Conservation (phyloP, 805 yeast genomes). For the Candida broadrunensis region DNA sequence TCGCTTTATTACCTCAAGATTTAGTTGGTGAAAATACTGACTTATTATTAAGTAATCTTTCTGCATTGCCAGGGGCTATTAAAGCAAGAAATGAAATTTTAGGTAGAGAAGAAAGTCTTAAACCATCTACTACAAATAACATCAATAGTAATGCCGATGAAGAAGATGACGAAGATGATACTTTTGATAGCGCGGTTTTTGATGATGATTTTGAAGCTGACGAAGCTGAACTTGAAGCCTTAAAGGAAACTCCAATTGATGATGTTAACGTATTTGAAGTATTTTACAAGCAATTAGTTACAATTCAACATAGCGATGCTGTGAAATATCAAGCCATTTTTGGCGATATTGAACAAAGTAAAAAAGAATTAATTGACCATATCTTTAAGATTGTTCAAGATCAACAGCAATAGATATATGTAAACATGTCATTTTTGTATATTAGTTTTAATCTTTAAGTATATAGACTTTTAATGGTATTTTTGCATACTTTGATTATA, state of each 20-base stretch:
- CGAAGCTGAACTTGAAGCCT: constrained; percentile 80
- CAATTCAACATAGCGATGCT: constrained; percentile 47
- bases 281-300: constrained; percentile 53
- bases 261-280: constrained; percentile 65
- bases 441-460: no score
- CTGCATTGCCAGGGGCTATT: constrained; percentile 48
- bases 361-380: constrained; percentile 28
- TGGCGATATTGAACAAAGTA: constrained; percentile 34
- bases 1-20: constrained; percentile 29
- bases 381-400: constrained; percentile 20
- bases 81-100: constrained; percentile 44
- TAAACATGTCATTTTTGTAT: no score
- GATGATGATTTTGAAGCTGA: constrained; percentile 47
- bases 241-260: constrained; percentile 78
- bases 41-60: constrained; percentile 39
- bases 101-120: constrained; percentile 35
- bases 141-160: constrained; percentile 16
- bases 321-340: constrained; percentile 48
- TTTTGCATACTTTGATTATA: background rate
- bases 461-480: no score
- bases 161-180: constrained; percentile 27
- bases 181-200: constrained; percentile 27
- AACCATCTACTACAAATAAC: constrained; percentile 3
- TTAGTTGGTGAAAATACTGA: constrained; percentile 35
- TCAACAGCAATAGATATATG: background rate